Percentiles rank a stretch among this genome's conserved stretches.
These are phyloP conservation scores for Allodekkera sacchari DNA, from an alignment of 805 yeast genomes.

Conservation along the genomic window DNA sequence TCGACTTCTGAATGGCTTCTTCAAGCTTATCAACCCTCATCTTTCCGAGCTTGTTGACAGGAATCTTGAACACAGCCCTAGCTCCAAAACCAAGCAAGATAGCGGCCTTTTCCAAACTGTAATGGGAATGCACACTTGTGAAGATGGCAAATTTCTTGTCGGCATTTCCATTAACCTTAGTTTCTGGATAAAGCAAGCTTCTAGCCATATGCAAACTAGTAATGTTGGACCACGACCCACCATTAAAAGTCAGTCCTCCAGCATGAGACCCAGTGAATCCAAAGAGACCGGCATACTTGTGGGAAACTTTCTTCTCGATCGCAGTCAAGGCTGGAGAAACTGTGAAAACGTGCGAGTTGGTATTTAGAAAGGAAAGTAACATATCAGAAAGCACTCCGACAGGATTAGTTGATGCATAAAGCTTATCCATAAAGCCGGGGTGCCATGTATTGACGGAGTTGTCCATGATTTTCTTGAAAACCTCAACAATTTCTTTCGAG, in stretches of 20 bases:
- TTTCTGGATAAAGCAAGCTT: conserved; percentile 55
- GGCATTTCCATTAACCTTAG: conserved; percentile 53
- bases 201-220: conserved; percentile 76
- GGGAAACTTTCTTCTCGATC: conserved; percentile 61
- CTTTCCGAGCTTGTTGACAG: conserved; percentile 46
- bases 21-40: conserved; percentile 46
- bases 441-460: conserved; percentile 82
- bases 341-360: conserved; percentile 79
- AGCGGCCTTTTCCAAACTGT: conserved; percentile 76
- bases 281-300: conserved; percentile 60
- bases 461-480: conserved; percentile 48
- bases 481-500: conserved; percentile 33
- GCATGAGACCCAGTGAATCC: conserved; percentile 46
- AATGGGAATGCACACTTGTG: conserved; percentile 67
- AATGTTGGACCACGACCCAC: conserved; percentile 82
- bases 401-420: conserved; percentile 81
- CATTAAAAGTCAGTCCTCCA: conserved; percentile 81
- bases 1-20: conserved; percentile 32
- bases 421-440: conserved; percentile 75
- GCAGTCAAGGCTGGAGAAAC: conserved; percentile 76
- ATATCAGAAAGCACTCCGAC: conserved; percentile 72
- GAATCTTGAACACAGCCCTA: conserved; percentile 51
- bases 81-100: conserved; percentile 68
- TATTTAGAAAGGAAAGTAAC: conserved; percentile 59
- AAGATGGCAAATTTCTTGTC: conserved; percentile 55